Conservation (phyloP, 441 rosid genomes). For the Mallotus japonicus region DNA sequence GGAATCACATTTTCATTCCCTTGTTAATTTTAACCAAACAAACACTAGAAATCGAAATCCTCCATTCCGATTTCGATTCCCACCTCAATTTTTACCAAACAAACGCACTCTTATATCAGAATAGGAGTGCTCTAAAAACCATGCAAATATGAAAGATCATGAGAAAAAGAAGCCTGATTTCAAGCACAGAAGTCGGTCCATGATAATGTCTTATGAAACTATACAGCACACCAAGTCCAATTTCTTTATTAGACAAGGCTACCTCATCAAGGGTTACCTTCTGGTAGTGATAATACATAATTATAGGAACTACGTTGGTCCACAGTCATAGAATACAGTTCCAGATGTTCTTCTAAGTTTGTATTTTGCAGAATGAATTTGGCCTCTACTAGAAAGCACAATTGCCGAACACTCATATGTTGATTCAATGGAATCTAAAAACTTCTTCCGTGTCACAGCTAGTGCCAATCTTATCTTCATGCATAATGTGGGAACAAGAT, state of each 20-base stretch:
- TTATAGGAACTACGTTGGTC: neutral
- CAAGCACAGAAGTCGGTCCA: neutral
- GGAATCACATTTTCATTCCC: too few relatives aligned
- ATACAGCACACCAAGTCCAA: neutral
- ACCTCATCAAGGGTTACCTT: slow-evolving; percentile 14
- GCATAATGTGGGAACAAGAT: slow-evolving; percentile 6
- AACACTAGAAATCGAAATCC: too few relatives aligned
- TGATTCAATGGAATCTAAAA: slow-evolving; percentile 14
- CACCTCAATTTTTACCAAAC: too few relatives aligned
- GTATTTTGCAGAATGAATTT: neutral
- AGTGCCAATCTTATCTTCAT: slow-evolving; percentile 6
- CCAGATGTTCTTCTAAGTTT: slow-evolving; percentile 5
- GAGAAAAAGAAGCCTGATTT: neutral
- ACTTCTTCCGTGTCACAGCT: slow-evolving; percentile 9
- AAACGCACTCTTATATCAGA: neutral
- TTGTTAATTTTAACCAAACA: too few relatives aligned
- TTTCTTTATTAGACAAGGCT: slow-evolving; percentile 15
- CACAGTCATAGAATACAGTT: slow-evolving; percentile 15
- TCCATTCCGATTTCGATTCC: too few relatives aligned
- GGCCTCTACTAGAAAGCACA: neutral
- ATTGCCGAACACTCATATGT: slow-evolving; percentile 9
- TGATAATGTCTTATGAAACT: neutral
- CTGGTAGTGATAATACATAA: neutral
- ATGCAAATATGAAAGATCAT: neutral
- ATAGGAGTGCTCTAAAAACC: neutral